Evolutionary conservation across 495 filamentous ascomycete genomes (phyloP).

Genomic region (Aspergillus steynii): DNA sequence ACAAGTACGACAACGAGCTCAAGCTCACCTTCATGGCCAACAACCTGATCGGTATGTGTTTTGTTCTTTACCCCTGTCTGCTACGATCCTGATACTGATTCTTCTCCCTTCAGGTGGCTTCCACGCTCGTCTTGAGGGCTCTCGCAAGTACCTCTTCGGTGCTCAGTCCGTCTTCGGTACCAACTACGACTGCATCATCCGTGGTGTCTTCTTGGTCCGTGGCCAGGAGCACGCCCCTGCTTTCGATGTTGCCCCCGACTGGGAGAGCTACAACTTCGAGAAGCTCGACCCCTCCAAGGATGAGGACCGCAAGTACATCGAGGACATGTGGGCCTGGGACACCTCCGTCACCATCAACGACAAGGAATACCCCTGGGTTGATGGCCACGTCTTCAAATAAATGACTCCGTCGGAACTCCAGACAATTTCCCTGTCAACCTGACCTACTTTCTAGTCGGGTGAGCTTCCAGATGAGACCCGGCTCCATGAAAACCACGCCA

Average conservation of each 20-base stretch:
- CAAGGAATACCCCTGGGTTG: slow-evolving; percentile 77
- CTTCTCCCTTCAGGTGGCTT: slow-evolving; percentile 65
- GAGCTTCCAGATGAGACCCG: slow-evolving; percentile 14
- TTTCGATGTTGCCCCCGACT: slow-evolving; percentile 96
- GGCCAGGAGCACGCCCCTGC: slow-evolving; percentile 83
- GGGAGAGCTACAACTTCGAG: slow-evolving; percentile 91
- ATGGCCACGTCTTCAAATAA: slow-evolving; percentile 99
- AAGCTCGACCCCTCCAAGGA: slow-evolving; percentile 88
- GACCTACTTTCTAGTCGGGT: slow-evolving; percentile 16
- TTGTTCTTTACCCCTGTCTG: neutral
- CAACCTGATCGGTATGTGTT: slow-evolving; percentile 76
- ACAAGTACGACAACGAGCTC: slow-evolving; percentile 98
- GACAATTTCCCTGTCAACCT: slow-evolving; percentile 15
- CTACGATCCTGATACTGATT: neutral
- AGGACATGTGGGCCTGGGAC: slow-evolving; percentile 89
- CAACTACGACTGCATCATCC: slow-evolving; percentile 83
- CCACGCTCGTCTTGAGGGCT: slow-evolving; percentile 94
- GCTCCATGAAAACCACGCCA: neutral
- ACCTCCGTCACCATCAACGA: slow-evolving; percentile 73
- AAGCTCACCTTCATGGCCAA: slow-evolving; percentile 96
- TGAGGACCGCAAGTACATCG: slow-evolving; percentile 80
- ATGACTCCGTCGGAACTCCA: slow-evolving; percentile 30
- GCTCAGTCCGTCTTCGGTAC: slow-evolving; percentile 83
- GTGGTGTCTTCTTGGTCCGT: slow-evolving; percentile 91
- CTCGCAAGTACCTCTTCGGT: slow-evolving; percentile 98